Evolutionary conservation across 1,284 basidiomycete species (phyloP), one percentile per base, ranked within the genome.

Genomic region (Trichosporon faecale): DNA sequence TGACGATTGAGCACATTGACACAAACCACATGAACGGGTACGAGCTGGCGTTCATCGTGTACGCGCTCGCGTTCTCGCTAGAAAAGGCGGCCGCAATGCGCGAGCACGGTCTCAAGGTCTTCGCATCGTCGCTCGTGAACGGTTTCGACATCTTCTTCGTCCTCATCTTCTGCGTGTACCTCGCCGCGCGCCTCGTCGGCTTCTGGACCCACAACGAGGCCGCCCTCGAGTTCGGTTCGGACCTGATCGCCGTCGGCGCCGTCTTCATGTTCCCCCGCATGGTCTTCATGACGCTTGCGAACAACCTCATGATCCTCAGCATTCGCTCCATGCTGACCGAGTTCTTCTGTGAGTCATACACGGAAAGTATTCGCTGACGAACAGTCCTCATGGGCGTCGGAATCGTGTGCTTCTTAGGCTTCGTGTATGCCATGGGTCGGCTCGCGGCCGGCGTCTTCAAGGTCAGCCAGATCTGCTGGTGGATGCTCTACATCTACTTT

Each of bases 1-100:
- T 91, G n/a, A 90, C 91, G 0, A 88, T 95, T 14, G 93, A 96
- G 82, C 86, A 88, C 70, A 89, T 88, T 71, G 86, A 90, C 67
- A 80, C 85, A 11, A 84, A 90, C 65, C 80, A 73, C 31, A 82
- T 95, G 72, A 94, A 92, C 76, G 69, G 77, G 2, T 80, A 88
- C 5, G 94, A 96, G 79, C 77, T 86, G 0, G 68, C 87, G 0
- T 96, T 96, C 80, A 93, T 95, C 88, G 77, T 91, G 4, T 95
- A 94, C 80, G 90, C 91, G 0, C 84, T 94, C 44, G 86, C 94
- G 0, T 97, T 97, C 80, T 89, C 91, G 0, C 85, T 98, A 4
- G 95, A 98, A 80, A 96, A 95, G 80, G 85, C 95, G 14, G 95
- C 95, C 9, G 91, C 94, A 2, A 92, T 96, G 88, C 92, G 96